Percentiles rank a stretch among this genome's conserved stretches.
These are phyloP conservation scores for Chaetomium sp. DNA, from an alignment of 2,329 filamentous ascomycete genomes.

Conservation along the genomic window DNA sequence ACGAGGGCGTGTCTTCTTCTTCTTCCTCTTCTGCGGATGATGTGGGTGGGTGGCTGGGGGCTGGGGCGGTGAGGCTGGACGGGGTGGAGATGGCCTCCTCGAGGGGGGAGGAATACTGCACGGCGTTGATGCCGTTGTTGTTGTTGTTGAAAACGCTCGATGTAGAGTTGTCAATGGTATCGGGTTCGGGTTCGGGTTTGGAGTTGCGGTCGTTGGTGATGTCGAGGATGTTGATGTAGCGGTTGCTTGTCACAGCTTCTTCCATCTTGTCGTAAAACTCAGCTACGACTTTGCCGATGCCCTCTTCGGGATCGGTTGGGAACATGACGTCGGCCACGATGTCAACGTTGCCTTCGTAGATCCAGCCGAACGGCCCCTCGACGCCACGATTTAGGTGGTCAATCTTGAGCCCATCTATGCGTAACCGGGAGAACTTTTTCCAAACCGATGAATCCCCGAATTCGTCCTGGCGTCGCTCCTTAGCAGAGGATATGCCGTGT, in stretches of 20 bases:
- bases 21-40: background rate
- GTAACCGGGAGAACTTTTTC: conserved; percentile 93
- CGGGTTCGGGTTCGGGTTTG: conserved; percentile 18
- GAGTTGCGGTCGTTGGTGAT: conserved; percentile 42
- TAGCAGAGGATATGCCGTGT: conserved; percentile 72
- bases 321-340: conserved; percentile 96
- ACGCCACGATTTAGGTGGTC: conserved; percentile 94
- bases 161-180: conserved; percentile 28
- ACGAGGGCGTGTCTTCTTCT: conserved; percentile 66
- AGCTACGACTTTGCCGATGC: conserved; percentile 91
- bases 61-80: background rate
- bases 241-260: conserved; percentile 81
- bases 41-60: background rate
- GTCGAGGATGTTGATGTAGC: conserved; percentile 62
- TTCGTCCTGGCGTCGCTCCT: conserved; percentile 58
- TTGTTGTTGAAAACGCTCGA: conserved; percentile 8
- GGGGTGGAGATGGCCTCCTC: conserved; percentile 20
- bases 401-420: conserved; percentile 91
- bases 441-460: conserved; percentile 71
- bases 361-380: conserved; percentile 95
- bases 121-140: background rate
- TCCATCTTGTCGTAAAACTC: conserved; percentile 97
- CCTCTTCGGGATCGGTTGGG: conserved; percentile 82
- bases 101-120: conserved; percentile 3
- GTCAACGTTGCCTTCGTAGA: conserved; percentile 94